These are phyloP conservation scores for Xylaria sp. DNA, from an alignment of 2,329 filamentous ascomycete species.

Conservation along the genomic window DNA sequence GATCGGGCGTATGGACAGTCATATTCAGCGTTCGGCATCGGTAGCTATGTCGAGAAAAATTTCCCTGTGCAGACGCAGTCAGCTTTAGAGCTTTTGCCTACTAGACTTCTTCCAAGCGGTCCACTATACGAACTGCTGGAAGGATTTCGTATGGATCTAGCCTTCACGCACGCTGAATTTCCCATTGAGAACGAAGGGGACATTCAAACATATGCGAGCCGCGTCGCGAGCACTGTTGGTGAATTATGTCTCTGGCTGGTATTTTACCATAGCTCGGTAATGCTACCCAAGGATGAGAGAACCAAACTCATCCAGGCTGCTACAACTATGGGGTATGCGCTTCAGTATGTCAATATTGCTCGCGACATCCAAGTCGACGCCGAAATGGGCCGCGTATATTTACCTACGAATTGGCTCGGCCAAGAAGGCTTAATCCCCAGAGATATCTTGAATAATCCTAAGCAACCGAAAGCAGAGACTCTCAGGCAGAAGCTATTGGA, in stretches of 20 bases:
- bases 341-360: slow-evolving; percentile 83
- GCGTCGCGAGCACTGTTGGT: slow-evolving; percentile 78
- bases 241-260: slow-evolving; percentile 75
- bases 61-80: slow-evolving; percentile 65
- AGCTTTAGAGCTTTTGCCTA: slow-evolving; percentile 70
- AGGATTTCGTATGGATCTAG: slow-evolving; percentile 76
- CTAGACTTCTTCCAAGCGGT: slow-evolving; percentile 62
- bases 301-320: slow-evolving; percentile 65
- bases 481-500: slow-evolving; percentile 67
- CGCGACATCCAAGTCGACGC: slow-evolving; percentile 78
- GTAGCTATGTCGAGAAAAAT: slow-evolving; percentile 55
- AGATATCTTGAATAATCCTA: slow-evolving; percentile 64
- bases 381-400: slow-evolving; percentile 72
- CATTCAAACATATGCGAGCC: slow-evolving; percentile 71
- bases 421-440: slow-evolving; percentile 65
- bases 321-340: slow-evolving; percentile 74
- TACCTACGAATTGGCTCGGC: slow-evolving; percentile 72
- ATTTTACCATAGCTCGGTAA: slow-evolving; percentile 63
- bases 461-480: slow-evolving; percentile 57
- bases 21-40: slow-evolving; percentile 41
- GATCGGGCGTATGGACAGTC: slow-evolving; percentile 60
- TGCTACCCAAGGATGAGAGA: slow-evolving; percentile 48
- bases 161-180: slow-evolving; percentile 59
- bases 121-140: slow-evolving; percentile 73
- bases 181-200: slow-evolving; percentile 70